phyloP scores from a whole-genome alignment of 495 filamentous ascomycete genomes.

The Hapsidospora chrysogenum region DNA sequence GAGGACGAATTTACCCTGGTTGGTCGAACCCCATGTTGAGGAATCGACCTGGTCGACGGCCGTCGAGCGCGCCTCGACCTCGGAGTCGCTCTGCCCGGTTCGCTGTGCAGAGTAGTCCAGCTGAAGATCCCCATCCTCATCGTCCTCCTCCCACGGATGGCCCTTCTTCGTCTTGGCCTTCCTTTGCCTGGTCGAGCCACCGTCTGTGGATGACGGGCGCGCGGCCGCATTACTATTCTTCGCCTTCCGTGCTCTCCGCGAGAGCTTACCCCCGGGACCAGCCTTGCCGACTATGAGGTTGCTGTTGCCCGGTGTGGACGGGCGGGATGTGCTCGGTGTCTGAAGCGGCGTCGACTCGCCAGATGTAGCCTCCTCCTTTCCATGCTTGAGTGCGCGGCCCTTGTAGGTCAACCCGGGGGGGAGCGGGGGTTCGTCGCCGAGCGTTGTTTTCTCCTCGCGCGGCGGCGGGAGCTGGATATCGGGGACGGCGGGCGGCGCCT shows the following conservation, averaged over 20 bases:
- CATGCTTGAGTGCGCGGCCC: slow-evolving; percentile 9
- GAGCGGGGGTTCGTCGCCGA: slow-evolving; percentile 26
- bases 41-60: slow-evolving; percentile 58
- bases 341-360: slow-evolving; percentile 45
- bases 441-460: slow-evolving; percentile 24
- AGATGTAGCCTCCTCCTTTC: slow-evolving; percentile 24
- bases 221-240: slow-evolving; percentile 34
- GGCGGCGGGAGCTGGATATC: slow-evolving; percentile 7
- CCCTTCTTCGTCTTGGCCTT: slow-evolving; percentile 57
- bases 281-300: slow-evolving; percentile 52
- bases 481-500: slow-evolving; percentile 5
- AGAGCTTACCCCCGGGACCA: slow-evolving; percentile 56
- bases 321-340: slow-evolving; percentile 65
- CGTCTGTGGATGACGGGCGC: slow-evolving; percentile 73
- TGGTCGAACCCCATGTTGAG: slow-evolving; percentile 67
- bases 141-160: slow-evolving; percentile 81
- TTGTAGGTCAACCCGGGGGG: slow-evolving; percentile 19
- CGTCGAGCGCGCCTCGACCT: slow-evolving; percentile 27
- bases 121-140: slow-evolving; percentile 64
- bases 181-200: slow-evolving; percentile 42
- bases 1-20: slow-evolving; percentile 84
- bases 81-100: slow-evolving; percentile 30
- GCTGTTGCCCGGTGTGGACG: slow-evolving; percentile 47
- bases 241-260: slow-evolving; percentile 67
- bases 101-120: slow-evolving; percentile 69